Percentiles rank a stretch among this genome's conserved stretches.
Evolutionary conservation across 495 filamentous ascomycete genomes (phyloP).

Genomic region (Cercophora newfieldiana): DNA sequence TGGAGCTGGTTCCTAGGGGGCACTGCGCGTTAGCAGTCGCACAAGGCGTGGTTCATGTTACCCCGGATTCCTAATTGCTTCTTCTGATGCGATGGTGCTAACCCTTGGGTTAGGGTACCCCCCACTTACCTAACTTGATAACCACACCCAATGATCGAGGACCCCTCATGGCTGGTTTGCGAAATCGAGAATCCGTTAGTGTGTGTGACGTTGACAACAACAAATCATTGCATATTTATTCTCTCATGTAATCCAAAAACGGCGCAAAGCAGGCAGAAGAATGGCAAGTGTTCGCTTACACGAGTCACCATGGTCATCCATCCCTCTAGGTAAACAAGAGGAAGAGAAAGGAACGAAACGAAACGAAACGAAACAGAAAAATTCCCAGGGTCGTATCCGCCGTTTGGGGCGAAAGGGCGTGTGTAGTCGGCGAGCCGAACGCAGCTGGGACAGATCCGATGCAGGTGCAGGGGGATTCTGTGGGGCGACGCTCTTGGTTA

Average conservation of each 20-base stretch:
- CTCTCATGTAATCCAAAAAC: background rate
- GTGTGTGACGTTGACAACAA: background rate
- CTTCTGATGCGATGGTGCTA: background rate
- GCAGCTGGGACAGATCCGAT: slow-evolving; percentile 13
- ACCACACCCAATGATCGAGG: slow-evolving; percentile 69
- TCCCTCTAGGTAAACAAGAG: background rate
- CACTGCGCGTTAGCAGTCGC: background rate
- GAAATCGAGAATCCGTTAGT: background rate
- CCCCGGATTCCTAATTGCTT: slow-evolving; percentile 1
- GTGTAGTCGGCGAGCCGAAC: background rate
- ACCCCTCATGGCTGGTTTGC: slow-evolving; percentile 51
- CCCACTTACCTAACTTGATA: slow-evolving; percentile 83
- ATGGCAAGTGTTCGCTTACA: background rate
- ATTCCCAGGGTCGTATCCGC: background rate
- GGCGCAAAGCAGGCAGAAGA: background rate
- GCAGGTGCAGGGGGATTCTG: slow-evolving; percentile 15
- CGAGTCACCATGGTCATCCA: background rate
- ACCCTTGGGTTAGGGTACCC: background rate
- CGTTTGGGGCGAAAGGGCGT: slow-evolving; percentile 3
- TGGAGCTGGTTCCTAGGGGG: slow-evolving; percentile 84
- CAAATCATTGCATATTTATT: background rate
- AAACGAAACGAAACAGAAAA: background rate
- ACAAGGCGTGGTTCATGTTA: background rate
- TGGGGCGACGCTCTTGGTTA: slow-evolving; percentile 16
- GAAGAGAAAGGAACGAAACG: background rate